Evolutionary conservation across 495 filamentous ascomycete species (phyloP).

Genomic region (Daldinia vernicosa): DNA sequence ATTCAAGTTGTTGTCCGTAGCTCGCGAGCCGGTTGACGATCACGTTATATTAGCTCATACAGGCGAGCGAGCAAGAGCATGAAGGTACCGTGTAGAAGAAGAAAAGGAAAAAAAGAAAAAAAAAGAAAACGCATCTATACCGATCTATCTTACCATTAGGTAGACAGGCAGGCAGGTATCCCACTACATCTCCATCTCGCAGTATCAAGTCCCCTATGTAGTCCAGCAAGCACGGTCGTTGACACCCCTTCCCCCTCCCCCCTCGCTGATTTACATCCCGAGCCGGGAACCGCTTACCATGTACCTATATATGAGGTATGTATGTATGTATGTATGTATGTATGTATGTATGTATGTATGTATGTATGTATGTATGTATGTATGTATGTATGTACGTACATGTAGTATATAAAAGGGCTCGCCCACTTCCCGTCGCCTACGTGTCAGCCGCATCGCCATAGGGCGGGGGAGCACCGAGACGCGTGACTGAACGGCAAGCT

Average conservation of each 20-base stretch:
- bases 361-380: neutral
- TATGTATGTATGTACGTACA: neutral
- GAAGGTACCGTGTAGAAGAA: neutral
- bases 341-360: neutral
- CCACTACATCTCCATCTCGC: neutral
- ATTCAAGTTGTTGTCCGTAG: neutral
- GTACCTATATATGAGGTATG: too few relatives aligned
- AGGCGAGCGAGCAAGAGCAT: neutral
- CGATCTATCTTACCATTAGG: neutral
- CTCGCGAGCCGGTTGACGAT: neutral
- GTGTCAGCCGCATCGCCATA: slow-evolving; percentile 42
- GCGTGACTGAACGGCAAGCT: slow-evolving; percentile 22
- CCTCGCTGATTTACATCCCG: neutral
- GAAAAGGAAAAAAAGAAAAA: too few relatives aligned
- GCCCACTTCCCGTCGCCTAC: slow-evolving; percentile 32
- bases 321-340: neutral
- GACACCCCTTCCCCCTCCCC: neutral
- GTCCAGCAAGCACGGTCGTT: neutral
- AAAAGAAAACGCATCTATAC: neutral
- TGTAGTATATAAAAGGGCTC: slow-evolving; percentile 4
- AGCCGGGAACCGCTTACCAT: neutral
- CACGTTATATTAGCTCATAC: neutral
- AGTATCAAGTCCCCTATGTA: neutral
- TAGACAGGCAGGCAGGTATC: neutral
- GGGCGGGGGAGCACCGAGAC: slow-evolving; percentile 5